phyloP scores from a whole-genome alignment of 2,329 filamentous ascomycete genomes.

The Dryadomyces sulphureus region DNA sequence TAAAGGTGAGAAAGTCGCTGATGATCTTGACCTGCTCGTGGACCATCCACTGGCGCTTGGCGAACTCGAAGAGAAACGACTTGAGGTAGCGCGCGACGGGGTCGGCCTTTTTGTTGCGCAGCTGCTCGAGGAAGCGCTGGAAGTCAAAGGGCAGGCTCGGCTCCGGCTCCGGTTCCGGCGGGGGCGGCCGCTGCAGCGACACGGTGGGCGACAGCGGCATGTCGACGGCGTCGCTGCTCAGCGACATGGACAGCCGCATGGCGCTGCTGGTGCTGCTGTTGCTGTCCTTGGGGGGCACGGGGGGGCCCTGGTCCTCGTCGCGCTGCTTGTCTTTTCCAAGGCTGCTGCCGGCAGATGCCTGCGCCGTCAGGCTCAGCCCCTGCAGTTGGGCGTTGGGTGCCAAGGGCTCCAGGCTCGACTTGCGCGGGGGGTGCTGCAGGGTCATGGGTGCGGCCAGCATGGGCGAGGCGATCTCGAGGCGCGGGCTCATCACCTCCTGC shows the following conservation, averaged over 20 bases:
- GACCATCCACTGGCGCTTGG: conserved; percentile 98
- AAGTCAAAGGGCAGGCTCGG: conserved; percentile 88
- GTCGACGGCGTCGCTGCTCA: conserved; percentile 12
- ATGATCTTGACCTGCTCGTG: conserved; percentile 99
- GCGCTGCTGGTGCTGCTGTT: too few species aligned
- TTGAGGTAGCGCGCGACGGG: conserved; percentile 91
- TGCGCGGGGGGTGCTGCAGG: conserved; percentile 61
- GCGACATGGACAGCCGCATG: conserved; percentile 14
- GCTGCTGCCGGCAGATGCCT: conserved; percentile 17
- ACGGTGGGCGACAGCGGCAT: conserved; percentile 30
- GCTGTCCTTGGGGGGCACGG: conserved; percentile 43
- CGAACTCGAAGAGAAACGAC: conserved; percentile 88
- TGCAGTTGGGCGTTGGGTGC: conserved; percentile 34
- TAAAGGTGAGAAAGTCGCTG: conserved; percentile 88
- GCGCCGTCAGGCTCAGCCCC: conserved; percentile 25
- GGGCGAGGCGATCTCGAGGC: conserved; percentile 69
- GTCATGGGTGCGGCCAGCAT: conserved; percentile 50
- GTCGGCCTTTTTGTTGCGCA: conserved; percentile 93
- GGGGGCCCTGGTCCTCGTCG: conserved; percentile 29
- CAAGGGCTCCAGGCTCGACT: conserved; percentile 70
- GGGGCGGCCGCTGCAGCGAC: conserved; percentile 47
- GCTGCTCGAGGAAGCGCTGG: conserved; percentile 87
- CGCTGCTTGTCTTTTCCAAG: conserved; percentile 12
- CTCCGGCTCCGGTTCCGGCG: conserved; percentile 64
- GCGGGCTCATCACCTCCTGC: conserved; percentile 85